Evolutionary conservation across 257 asterid genomes (phyloP), one percentile per base, ranked within the genome.

Genomic region (Salvia miltiorrhiza): DNA sequence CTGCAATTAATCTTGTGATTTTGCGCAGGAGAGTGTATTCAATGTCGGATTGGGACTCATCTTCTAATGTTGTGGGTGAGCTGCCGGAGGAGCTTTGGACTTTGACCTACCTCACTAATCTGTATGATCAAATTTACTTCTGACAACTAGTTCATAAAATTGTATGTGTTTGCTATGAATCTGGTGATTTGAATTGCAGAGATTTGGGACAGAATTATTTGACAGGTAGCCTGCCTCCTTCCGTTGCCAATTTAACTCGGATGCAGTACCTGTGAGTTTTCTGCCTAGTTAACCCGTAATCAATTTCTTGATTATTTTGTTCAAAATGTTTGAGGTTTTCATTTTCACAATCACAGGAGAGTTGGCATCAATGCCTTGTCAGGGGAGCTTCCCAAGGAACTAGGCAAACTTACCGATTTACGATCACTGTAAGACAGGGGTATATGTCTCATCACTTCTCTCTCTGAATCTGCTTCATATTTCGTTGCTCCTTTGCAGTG

Each of bases 361-460:
- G 0, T 90, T 44, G 81, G 88, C 48, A 26, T 67, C 45, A 90
- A 90, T 77, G 81, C 88, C 24, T 81, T 90, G 35, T 90, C 95
- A 0, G 97, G 97, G 63, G 77, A 71, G 59, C 79, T 90, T 49
- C 97, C 97, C 0, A 72, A 57, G 76, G 97, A 90, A 77, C 81
- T 90, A 23, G 97, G 96, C 40, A 37, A 37, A 69, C 83, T 90
- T 52, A 77, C 88, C 0, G 83, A 86, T 73, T 81, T 86, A 67
- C 80, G 49, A 82, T 75, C 77, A 24, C 47, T 91, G 97, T 89
- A 80, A 75, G 14, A 58, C 2, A 52, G 0, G 1, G 39, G 61
- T 17, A 35, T n/a, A 48, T 55, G 37, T n/a, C n/a, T n/a, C n/a
- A n/a, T n/a, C n/a, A n/a, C n/a, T n/a, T n/a, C n/a, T n/a, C n/a